Evolutionary conservation across 495 filamentous ascomycete species (phyloP).

Genomic region (Clohesyomyces aquaticus): DNA sequence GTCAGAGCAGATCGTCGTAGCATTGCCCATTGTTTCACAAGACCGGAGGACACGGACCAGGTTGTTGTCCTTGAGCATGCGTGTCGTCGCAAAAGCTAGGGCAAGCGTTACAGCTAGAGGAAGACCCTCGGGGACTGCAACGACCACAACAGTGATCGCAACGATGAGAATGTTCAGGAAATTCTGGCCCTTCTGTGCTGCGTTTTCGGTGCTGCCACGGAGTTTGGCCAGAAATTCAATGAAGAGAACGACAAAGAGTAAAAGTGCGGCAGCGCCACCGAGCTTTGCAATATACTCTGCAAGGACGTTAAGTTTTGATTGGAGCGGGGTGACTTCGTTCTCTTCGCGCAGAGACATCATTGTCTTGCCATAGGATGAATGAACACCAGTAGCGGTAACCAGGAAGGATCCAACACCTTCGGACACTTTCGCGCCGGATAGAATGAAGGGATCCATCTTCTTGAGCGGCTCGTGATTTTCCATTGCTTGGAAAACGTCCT

Average conservation of each 20-base stretch:
- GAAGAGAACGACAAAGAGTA: constrained; percentile 89
- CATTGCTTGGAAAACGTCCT: constrained; percentile 81
- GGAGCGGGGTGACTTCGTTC: constrained; percentile 89
- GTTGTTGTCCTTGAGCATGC: constrained; percentile 96
- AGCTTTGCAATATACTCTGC: constrained; percentile 95
- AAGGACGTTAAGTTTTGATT: constrained; percentile 87
- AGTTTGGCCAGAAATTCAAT: constrained; percentile 83
- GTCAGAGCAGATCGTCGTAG: constrained; percentile 93
- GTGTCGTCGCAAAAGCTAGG: constrained; percentile 89
- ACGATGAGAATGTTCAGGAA: constrained; percentile 95
- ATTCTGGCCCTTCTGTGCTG: constrained; percentile 77
- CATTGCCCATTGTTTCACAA: constrained; percentile 99
- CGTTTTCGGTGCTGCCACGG: constrained; percentile 55
- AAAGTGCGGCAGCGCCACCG: constrained; percentile 77
- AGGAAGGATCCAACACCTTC: constrained; percentile 88
- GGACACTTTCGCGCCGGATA: constrained; percentile 89
- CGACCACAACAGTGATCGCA: constrained; percentile 91
- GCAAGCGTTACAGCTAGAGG: constrained; percentile 92
- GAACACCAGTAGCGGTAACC: constrained; percentile 83
- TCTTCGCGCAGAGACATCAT: constrained; percentile 92
- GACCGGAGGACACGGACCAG: constrained; percentile 87
- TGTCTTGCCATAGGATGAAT: constrained; percentile 88
- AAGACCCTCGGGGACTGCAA: constrained; percentile 91
- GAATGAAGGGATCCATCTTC: constrained; percentile 92
- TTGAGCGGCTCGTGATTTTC: constrained; percentile 72